Evolutionary conservation across 768 basidiomycete species (phyloP), one percentile per base, ranked within the genome.

Genomic region (Chalciporus pseudorubinellus): DNA sequence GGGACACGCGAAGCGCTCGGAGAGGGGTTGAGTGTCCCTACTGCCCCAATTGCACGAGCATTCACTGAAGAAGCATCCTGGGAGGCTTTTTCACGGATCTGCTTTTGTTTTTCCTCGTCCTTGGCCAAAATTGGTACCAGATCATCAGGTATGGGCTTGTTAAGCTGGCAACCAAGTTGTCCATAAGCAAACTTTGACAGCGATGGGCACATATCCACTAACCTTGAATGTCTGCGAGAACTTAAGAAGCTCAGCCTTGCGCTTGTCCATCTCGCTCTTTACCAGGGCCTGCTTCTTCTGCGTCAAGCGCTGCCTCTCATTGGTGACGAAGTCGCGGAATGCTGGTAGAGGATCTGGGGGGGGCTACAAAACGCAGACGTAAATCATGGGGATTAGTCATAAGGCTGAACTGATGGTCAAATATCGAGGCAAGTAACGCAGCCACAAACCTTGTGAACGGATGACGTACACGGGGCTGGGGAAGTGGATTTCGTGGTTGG

Each of bases 181-280:
- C 19, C 39, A 55, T 41, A 2, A 51, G 44, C 13, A 28, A 33
- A 22, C 6, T 5, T 2, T 36, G 3, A 6, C 34, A 16, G 10
- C 6, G 44, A 29, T 47, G 16, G 20, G 39, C 2, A 20, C 16
- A 5, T 24, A 41, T 53, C 46, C 18, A 59, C 77, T 41, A 41
- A 94, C 95, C 83, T 97, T 95, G 85, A 99, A 99, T 59, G 72
- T 87, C 69, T 90, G 80, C 57, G 92, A 92, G 71, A 98, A 99
- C 70, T 89, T 90, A 67, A 94, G 80, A 33, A 98, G 76, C 39
- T 98, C 95, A 10, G 92, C 89, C 76, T 97, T 83, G 55, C 90
- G 85, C 65, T 90, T 91, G 70, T 98, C 93, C 84, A 95, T 90
- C 67, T 98, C 95, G 62, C 79, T 89, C 79, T 94, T 95, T 45